These are phyloP conservation scores for Sclerotinia sclerotiorum DNA, from an alignment of 2,329 filamentous ascomycete species.

Conservation along the genomic window DNA sequence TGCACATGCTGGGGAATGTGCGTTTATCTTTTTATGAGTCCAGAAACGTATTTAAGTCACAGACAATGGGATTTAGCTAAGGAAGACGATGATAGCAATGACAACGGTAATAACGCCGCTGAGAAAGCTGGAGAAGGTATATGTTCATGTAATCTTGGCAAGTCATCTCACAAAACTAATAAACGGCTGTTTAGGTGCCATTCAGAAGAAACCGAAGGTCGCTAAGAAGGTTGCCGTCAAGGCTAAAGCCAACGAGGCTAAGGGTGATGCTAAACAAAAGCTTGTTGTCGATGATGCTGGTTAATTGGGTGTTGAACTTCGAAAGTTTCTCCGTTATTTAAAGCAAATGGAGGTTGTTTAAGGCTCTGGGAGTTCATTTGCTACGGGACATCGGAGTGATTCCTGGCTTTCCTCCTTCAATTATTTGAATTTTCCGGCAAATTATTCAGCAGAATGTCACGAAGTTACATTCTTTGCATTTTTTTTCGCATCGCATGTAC, in stretches of 20 bases:
- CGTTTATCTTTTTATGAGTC: not conserved
- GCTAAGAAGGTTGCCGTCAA: not conserved
- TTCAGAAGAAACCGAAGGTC: not conserved
- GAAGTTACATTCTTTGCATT: not conserved
- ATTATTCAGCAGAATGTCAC: not conserved
- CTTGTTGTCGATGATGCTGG: too few species aligned
- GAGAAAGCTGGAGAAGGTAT: not conserved
- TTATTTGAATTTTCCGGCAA: not conserved
- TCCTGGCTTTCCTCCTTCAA: not conserved
- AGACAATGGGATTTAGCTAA: not conserved
- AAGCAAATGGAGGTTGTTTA: not conserved
- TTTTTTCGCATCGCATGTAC: not conserved
- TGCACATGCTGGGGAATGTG: not conserved
- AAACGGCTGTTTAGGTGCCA: not conserved
- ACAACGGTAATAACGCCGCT: not conserved
- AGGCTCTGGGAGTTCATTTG: not conserved
- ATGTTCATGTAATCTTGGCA: not conserved
- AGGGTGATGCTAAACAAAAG: too few species aligned
- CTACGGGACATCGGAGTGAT: not conserved
- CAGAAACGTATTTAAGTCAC: not conserved
- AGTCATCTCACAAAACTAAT: not conserved
- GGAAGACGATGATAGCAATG: too few species aligned
- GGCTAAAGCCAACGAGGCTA: not conserved
- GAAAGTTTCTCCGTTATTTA: fast-evolving
- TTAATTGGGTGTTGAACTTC: too few species aligned